These are phyloP conservation scores for Candida jianshihensis DNA, from an alignment of 805 yeast species.

Conservation along the genomic window DNA sequence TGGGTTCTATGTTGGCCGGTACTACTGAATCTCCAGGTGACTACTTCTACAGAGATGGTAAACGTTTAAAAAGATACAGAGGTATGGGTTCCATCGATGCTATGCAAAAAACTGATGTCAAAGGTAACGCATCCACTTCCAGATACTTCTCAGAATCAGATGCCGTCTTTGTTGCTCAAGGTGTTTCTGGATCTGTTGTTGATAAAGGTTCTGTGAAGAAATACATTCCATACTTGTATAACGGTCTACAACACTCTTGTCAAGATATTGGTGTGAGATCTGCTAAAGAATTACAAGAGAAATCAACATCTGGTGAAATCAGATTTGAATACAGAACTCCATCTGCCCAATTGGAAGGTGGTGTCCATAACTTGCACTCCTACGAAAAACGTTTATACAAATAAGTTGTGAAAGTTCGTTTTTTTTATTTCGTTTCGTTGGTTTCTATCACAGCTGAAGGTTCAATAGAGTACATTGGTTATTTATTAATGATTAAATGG, in stretches of 20 bases:
- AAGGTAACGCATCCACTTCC: conserved; percentile 95
- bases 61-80: conserved; percentile 94
- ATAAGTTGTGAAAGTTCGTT: not conserved
- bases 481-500: too few species aligned
- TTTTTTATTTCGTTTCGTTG: not conserved
- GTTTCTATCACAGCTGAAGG: too few species aligned
- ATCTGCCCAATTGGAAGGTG: conserved; percentile 98
- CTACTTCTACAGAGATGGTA: conserved; percentile 95
- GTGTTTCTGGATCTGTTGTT: conserved; percentile 94
- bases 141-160: conserved; percentile 97
- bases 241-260: conserved; percentile 96
- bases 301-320: conserved; percentile 60
- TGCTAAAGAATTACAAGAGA: conserved; percentile 51
- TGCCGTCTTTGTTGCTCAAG: conserved; percentile 95
- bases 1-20: conserved; percentile 99
- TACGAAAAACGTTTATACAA: conserved; percentile 94
- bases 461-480: too few species aligned
- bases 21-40: conserved; percentile 98
- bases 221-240: conserved; percentile 88
- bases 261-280: conserved; percentile 93
- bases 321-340: conserved; percentile 98
- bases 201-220: conserved; percentile 95
- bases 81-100: conserved; percentile 99
- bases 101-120: conserved; percentile 82
- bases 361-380: conserved; percentile 92